These are phyloP conservation scores for Aspergillus hiratsukae DNA, from an alignment of 2,329 filamentous ascomycete species.

Conservation along the genomic window DNA sequence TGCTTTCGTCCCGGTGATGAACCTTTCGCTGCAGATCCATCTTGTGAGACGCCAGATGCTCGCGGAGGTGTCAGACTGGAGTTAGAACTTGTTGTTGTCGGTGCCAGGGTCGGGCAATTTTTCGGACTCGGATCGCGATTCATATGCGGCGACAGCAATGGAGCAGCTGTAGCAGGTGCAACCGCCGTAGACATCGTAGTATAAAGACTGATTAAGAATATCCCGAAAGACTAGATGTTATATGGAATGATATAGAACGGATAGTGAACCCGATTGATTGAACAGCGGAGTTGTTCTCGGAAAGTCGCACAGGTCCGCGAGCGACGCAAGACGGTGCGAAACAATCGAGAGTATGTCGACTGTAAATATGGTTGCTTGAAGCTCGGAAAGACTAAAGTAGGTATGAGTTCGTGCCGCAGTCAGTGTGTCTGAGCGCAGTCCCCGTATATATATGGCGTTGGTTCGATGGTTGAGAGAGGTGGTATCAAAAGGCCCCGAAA, in stretches of 20 bases:
- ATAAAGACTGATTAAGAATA: not conserved
- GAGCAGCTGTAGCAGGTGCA: constrained; percentile 41
- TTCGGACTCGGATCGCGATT: constrained; percentile 43
- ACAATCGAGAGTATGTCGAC: not conserved
- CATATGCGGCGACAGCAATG: constrained; percentile 42
- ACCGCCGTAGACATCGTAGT: constrained; percentile 46
- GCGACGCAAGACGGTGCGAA: not conserved
- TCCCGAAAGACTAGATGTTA: not conserved
- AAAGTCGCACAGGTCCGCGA: not conserved
- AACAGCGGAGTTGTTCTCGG: not conserved
- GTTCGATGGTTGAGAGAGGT: not conserved
- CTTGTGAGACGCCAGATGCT: constrained; percentile 27
- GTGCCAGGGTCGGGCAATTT: constrained; percentile 40
- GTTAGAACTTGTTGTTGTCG: constrained; percentile 29
- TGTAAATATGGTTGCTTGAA: not conserved
- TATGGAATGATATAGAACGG: not conserved
- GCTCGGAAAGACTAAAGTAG: not conserved
- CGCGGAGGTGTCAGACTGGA: constrained; percentile 32
- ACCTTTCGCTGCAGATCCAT: constrained; percentile 30
- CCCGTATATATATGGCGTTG: not conserved
- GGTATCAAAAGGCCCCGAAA: not conserved
- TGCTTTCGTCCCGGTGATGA: constrained; percentile 35
- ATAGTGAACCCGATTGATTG: not conserved
- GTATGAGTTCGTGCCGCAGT: not conserved
- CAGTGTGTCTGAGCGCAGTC: not conserved